Conservation (phyloP, 768 basidiomycete genomes). For the Tylopilus felleus region DNA sequence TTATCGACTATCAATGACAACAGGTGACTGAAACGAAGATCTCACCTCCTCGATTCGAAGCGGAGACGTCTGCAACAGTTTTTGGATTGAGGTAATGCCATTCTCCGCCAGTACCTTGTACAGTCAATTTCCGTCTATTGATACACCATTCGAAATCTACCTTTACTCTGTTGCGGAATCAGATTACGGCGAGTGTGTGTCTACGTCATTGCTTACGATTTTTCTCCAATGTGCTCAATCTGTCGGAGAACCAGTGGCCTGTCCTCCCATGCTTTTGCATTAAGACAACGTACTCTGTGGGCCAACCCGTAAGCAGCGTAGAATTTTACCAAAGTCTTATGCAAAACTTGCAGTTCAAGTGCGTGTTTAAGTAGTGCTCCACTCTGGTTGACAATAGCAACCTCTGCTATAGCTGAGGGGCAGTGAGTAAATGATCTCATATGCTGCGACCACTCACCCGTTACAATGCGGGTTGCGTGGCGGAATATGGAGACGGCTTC, state of each 20-base stretch:
- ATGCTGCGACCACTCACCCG: conserved; percentile 45
- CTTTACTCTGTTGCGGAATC: conserved; percentile 22
- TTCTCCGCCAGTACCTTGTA: conserved; percentile 70
- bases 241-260: conserved; percentile 81
- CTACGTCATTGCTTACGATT: conserved; percentile 57
- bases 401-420: conserved; percentile 67
- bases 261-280: conserved; percentile 91
- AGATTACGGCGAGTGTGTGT: neutral
- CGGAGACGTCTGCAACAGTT: conserved; percentile 54
- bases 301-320: neutral
- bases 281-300: conserved; percentile 68
- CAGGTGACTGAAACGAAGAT: neutral
- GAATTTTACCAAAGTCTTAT: neutral
- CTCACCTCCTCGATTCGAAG: conserved; percentile 61
- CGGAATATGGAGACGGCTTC: conserved; percentile 71
- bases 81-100: conserved; percentile 61
- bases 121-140: conserved; percentile 10
- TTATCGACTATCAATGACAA: conserved; percentile 9
- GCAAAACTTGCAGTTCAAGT: conserved; percentile 63
- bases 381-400: conserved; percentile 60
- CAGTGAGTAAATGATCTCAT: conserved; percentile 2
- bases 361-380: conserved; percentile 71
- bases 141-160: conserved; percentile 7
- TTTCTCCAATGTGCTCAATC: conserved; percentile 87
- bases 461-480: conserved; percentile 71